Base-by-base conservation (phyloP, 2,329 filamentous ascomycete species). In the Penicillium sumatraense region DNA sequence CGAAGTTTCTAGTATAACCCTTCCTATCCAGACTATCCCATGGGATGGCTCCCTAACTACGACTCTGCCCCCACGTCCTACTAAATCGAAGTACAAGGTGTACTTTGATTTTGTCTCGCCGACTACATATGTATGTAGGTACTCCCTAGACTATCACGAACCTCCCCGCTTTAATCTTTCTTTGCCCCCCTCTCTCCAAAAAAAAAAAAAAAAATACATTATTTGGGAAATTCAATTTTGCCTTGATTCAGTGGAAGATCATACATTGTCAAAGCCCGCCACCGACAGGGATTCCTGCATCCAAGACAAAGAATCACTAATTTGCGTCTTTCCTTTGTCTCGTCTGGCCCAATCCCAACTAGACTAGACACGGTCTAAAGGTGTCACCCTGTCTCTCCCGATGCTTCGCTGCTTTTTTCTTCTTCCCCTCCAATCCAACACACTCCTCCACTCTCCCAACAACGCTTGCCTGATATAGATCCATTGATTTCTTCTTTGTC, bases 231-330 rank as follows among this genome's bases (percentile, higher is more conserved):
- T n/a, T n/a, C n/a, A n/a, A n/a, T n/a, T n/a, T n/a, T 13, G n/a
- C 21, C 11, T 16, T 42, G 38, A 21, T 24, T 24, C 38, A 24
- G 16, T 13, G 38, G 38, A 24, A 42, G 11, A 42, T 44, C 40
- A 59, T 46, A 29, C 27, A 46, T 46, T 46, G 26, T 64, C 58
- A 62, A 65, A 67, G 57, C 57, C 55, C 35, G 52, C 48, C 49
- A 38, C 56, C 42, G 51, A 50, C 56, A 58, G 53, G 56, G 56
- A 58, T 52, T 40, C 1, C 42, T 53, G 48, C 45, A 47, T 36
- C 13, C 1, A 53, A 47, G 42, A 55, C 55, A 57, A 57, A 57
- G 55, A 52, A 55, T 29, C 16, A 26, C 31, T 51, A 29, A 20
- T 52, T 48, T 63, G 51, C 45, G 47, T 14, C 38, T 24, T 51